Conservation (phyloP, 495 filamentous ascomycete genomes). For the Penicillium cinerascens region DNA sequence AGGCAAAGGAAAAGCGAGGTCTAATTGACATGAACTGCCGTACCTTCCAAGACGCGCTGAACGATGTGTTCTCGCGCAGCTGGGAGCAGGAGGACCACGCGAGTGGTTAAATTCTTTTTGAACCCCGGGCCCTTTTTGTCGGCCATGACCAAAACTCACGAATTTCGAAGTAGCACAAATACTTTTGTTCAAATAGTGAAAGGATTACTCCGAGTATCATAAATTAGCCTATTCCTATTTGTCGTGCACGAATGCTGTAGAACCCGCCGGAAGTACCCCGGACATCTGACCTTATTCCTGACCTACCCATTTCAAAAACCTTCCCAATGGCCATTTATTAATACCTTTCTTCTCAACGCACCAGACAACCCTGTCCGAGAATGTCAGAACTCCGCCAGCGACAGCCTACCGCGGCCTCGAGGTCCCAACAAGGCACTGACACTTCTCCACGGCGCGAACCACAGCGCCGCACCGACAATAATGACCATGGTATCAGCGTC, state of each 20-base stretch:
- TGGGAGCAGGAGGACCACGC: slow-evolving; percentile 36
- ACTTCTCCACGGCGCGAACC: neutral
- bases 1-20: slow-evolving; percentile 53
- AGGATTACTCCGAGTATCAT: neutral
- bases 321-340: neutral
- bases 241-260: slow-evolving; percentile 1
- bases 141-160: neutral
- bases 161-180: neutral
- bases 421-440: slow-evolving; percentile 7
- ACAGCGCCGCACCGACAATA: slow-evolving; percentile 8
- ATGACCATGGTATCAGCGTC: slow-evolving; percentile 44
- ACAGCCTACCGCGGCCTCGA: slow-evolving; percentile 15
- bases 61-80: slow-evolving; percentile 53
- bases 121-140: neutral
- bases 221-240: neutral
- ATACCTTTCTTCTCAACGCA: neutral
- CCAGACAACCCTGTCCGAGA: neutral
- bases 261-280: neutral
- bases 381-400: slow-evolving; percentile 45
- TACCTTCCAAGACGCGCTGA: slow-evolving; percentile 55
- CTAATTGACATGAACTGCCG: slow-evolving; percentile 62
- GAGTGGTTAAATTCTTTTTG: neutral
- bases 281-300: slow-evolving; percentile 1
- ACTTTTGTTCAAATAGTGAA: neutral
- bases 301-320: neutral